Evolutionary conservation across 2,329 filamentous ascomycete species (phyloP).

Genomic region (Arthroderma uncinatum): DNA sequence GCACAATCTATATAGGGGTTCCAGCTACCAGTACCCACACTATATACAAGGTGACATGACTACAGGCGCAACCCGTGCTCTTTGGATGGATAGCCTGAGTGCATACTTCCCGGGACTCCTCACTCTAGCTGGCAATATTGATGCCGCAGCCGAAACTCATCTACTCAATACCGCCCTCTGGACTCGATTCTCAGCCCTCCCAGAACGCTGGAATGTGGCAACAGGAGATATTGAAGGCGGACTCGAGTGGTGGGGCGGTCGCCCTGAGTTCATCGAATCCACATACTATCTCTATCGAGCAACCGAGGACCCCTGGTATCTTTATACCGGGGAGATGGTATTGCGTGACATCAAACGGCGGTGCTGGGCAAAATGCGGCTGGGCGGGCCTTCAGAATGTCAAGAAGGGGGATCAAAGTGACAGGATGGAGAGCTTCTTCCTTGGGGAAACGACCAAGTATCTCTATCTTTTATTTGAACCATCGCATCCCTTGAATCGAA

Average conservation of each 20-base stretch:
- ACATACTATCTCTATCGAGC: conserved; percentile 93
- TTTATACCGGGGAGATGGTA: conserved; percentile 93
- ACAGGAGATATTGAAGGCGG: conserved; percentile 76
- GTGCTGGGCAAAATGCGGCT: conserved; percentile 85
- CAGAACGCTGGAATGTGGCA: conserved; percentile 83
- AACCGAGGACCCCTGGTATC: conserved; percentile 89
- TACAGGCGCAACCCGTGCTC: conserved; percentile 77
- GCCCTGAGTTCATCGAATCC: conserved; percentile 94
- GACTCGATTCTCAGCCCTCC: conserved; percentile 87
- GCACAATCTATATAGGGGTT: conserved; percentile 73
- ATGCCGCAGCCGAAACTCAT: conserved; percentile 83
- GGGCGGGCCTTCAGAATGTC: conserved; percentile 80
- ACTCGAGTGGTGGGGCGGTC: conserved; percentile 86
- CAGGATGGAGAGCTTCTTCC: conserved; percentile 97
- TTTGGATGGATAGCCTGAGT: conserved; percentile 92
- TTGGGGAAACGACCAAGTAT: conserved; percentile 94
- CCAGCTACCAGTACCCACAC: conserved; percentile 70
- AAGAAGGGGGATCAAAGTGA: conserved; percentile 75
- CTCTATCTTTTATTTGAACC: conserved; percentile 82
- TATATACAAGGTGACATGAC: conserved; percentile 82
- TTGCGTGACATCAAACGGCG: conserved; percentile 75
- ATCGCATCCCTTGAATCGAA: conserved; percentile 71
- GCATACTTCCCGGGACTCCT: conserved; percentile 91
- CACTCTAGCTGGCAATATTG: conserved; percentile 72
- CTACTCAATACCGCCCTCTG: conserved; percentile 85